Evolutionary conservation across 306 rosid genomes (phyloP), one percentile per base, ranked within the genome.

Genomic region (Cicer yamashitae): DNA sequence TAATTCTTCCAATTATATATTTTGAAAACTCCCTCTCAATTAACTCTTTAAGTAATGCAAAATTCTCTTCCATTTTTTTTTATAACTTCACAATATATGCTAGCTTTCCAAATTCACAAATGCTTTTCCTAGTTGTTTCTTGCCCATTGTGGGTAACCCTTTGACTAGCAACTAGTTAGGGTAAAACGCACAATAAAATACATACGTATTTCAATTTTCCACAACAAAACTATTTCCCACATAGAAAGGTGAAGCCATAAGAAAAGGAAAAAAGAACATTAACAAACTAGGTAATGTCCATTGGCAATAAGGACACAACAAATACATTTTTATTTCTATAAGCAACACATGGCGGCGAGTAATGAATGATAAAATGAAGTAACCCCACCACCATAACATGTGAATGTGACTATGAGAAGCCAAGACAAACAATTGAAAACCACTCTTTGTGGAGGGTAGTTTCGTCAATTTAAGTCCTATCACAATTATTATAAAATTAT

Each of bases 281-380:
- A 6, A 71, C 47, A 40, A 40, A 74, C 8, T 75, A 57, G 83
- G 8, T n/a, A 56, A 79, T 17, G 72, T 61, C n/a, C 44, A 60
- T 30, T 10, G 71, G 41, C 78, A 73, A 46, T 48, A 39, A 39
- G 61, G 52, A 67, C 71, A 70, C 45, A 15, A 43, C 8, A 44
- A 43, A 57, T 38, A 62, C 38, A 50, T 12, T 15, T 74, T 78
- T 13, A 61, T 57, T 40, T 74, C 78, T 38, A 46, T 18, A 75
- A 61, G 75, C 65, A 76, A 44, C 43, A 50, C 66, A 69, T 61
- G 89, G 82, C 85, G 84, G 88, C 94, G 79, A 80, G 79, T 75
- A 17, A 10, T 62, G 70, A 70, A 54, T 59, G 70, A 74, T 60
- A 34, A 8, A 52, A 40, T 10, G 56, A 89, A 82, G 89, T 12